Evolutionary conservation across 2,329 filamentous ascomycete species (phyloP), one percentile per base, ranked within the genome.

Genomic region (Calonectria honghensis): DNA sequence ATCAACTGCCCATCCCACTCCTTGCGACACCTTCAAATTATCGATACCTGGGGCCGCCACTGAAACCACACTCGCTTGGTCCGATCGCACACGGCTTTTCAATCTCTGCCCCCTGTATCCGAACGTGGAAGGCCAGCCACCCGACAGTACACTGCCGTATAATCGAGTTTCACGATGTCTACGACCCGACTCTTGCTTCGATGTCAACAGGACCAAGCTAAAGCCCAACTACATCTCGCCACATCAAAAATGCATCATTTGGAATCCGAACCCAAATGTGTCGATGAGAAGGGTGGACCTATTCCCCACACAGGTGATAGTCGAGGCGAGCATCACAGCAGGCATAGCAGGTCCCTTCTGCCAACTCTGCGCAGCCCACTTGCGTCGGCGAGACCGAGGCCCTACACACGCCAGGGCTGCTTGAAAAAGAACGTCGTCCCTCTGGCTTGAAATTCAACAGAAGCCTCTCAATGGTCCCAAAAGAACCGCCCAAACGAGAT

Each of bases 1-100:
- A 68, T 67, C 74, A 59, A 51, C 35, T 13, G 24, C 29, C 68
- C 77, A 72, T 71, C 72, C 70, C 73, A 66, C 72, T 64, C 72
- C 68, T 61, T 54, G 27, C 54, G 57, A 35, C 48, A 57, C 70
- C 35, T 64, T 54, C 39, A 57, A 70, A 67, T 68, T 64, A 72
- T 72, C 54, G 35, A 65, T 54, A 72, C 52, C 61, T 45, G 39
- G 51, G 63, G 61, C 35, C 39, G n/a, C 11, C 35, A 3, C 32
- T 51, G 54, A 51, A 48, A 59, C 37, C 31, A 31, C 57, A 51
- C 70, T 70, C 61, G 59, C 35, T 39, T 69, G 63, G 35, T 52
- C 32, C 67, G 51, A 73, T 51, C 65, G 70, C 75, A 51, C 27
- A 27, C 63, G 39, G 29, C 37, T 32, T 50, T 31, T 37, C 35